Evolutionary conservation across 2,329 filamentous ascomycete species (phyloP), one percentile per base, ranked within the genome.

Genomic region (Chaetomiaceae sp.): DNA sequence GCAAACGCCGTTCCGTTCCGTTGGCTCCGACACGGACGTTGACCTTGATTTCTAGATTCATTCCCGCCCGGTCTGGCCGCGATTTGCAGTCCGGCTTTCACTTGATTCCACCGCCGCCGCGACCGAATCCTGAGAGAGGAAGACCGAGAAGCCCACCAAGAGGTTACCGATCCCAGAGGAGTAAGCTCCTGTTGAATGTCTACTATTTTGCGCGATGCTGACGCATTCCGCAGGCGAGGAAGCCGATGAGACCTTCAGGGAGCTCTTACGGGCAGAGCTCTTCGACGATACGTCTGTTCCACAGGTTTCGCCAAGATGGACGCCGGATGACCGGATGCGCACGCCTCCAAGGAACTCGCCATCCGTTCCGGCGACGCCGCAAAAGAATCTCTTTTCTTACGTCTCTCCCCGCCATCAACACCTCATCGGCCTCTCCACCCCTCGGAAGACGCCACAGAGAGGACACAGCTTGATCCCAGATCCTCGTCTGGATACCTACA

Each of bases 341-440:
- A 96, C 92, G 5, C 91, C 91, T 41, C 91, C 91, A 23, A 83
- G 79, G 38, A 43, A 50, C 23, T 32, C 48, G 21, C 30, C 48
- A 2, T 50, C 48, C 20, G 30, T 43, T 16, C 48, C 48, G 1
- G 38, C 92, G 1, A 99, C 94, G 4, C 94, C 94, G 9, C 90
- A 96, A 71, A 97, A 96, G 73, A 99, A 99, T 61, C 81, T 99
- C 34, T 97, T 99, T 67, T 89, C 87, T 23, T 96, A 95, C 68
- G 85, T 89, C 71, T 91, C 89, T 2, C 87, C 89, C 2, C 76
- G 78, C 21, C 82, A 89, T 63, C 81, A 86, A 65, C 80, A 82
- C 58, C 80, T 86, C 45, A 86, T 84, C 18, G 87, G 87, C n/a
- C 89, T 95, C 62, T 88, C 86, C 1, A 96, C 91, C 4, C 91